phyloP scores from a whole-genome alignment of 129 eudicot genomes.

The Ambrosia artemisiifolia region DNA sequence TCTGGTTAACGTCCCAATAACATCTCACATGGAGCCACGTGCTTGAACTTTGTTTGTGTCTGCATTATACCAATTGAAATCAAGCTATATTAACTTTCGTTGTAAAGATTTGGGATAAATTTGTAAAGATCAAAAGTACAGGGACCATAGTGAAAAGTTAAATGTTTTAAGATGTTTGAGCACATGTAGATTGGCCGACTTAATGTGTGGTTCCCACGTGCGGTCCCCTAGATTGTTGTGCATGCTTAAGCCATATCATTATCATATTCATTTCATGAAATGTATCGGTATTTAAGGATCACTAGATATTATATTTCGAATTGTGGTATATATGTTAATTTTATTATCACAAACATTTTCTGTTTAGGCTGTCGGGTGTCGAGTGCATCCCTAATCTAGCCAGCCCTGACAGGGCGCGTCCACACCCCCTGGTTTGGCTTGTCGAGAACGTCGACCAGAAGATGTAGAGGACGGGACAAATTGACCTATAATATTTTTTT shows the following conservation, averaged over 20 bases:
- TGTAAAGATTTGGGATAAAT: background rate
- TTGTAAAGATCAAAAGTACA: background rate
- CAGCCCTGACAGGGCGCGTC: too few species aligned
- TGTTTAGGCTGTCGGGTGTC: too few species aligned
- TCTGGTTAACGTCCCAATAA: slow-evolving; percentile 1
- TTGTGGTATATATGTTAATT: too few species aligned
- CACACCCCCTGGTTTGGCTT: too few species aligned
- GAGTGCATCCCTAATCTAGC: too few species aligned
- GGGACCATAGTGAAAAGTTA: background rate
- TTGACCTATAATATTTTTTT: too few species aligned
- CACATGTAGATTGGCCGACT: background rate
- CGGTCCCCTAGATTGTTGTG: background rate
- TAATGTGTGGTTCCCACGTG: background rate
- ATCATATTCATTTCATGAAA: slow-evolving; percentile 3
- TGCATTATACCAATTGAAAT: background rate
- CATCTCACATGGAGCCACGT: slow-evolving; percentile 23
- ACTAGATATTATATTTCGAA: background rate
- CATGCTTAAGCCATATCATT: background rate
- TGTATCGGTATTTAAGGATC: background rate
- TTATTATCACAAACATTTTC: too few species aligned
- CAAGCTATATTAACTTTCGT: background rate
- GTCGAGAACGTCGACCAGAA: too few species aligned
- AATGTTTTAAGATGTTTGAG: background rate
- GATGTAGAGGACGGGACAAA: too few species aligned
- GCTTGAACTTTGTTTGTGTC: background rate